phyloP scores from a whole-genome alignment of 169 alveolate genomes.

The Perkinsus olseni region DNA sequence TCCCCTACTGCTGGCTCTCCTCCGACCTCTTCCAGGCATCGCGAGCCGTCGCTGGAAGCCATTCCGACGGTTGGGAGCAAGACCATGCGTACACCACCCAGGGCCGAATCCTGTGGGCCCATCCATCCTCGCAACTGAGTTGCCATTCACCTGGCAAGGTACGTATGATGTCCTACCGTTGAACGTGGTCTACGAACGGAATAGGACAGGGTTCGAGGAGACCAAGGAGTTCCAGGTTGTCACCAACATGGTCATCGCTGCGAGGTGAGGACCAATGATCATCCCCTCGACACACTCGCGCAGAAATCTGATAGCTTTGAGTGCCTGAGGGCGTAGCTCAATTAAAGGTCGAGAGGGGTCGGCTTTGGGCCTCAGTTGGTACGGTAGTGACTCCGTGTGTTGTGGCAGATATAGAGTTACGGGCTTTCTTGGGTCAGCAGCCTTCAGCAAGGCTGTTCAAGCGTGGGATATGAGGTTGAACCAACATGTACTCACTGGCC shows the following conservation, averaged over 20 bases:
- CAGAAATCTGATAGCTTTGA: too few species aligned
- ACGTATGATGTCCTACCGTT: slow-evolving; percentile 71
- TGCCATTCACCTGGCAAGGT: slow-evolving; percentile 15
- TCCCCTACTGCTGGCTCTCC: background rate
- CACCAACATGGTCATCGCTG: slow-evolving; percentile 73
- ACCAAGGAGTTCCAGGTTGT: slow-evolving; percentile 76
- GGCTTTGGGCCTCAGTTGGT: too few species aligned
- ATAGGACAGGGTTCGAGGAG: slow-evolving; percentile 80
- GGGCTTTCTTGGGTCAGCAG: slow-evolving; percentile 14
- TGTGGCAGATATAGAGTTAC: slow-evolving; percentile 7
- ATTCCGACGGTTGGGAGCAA: slow-evolving; percentile 10
- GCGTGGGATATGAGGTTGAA: slow-evolving; percentile 8
- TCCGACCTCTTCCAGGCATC: background rate
- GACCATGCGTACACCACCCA: background rate
- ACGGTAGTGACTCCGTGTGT: slow-evolving; percentile 23
- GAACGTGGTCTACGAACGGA: slow-evolving; percentile 77
- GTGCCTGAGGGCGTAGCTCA: slow-evolving; percentile 24
- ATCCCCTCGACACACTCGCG: too few species aligned
- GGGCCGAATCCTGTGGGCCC: background rate
- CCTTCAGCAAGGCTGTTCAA: background rate
- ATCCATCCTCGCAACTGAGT: background rate
- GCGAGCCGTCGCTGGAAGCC: background rate
- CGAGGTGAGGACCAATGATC: slow-evolving; percentile 71
- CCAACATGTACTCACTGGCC: background rate
- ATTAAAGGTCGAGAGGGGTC: too few species aligned